Base-by-base conservation (phyloP, 768 basidiomycete genomes). In the Tricholoma sp. region DNA sequence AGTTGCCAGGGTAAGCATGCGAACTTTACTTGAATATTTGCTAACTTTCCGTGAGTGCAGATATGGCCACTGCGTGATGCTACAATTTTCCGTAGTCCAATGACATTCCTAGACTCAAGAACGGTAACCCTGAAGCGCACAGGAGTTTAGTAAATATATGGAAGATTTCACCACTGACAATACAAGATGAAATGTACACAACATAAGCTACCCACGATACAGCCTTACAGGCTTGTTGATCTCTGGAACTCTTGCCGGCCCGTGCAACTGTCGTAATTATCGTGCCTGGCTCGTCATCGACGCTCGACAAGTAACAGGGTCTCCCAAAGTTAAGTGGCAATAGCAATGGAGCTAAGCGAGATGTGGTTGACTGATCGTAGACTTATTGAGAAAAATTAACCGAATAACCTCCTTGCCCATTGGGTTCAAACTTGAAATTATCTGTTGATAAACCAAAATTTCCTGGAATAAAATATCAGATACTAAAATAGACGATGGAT, bases 401-500 rank as follows among this genome's bases (percentile, higher is more conserved):
- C 0, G 89, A 90, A 74, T 98, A 98, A 0, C 96, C 94, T n/a
- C 96, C 96, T 59, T 94, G 86, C 6, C 88, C 91, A 60, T 96
- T 95, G 15, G 92, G 92, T 57, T 86, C 86, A 65, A 99, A 92
- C 73, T 98, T 89, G 80, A 98, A 98, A 73, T 96, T 98, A 67
- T 98, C 87, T 0, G 95, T 98, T 12, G 89, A 94, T 60, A 98
- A 70, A 15, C 97, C 96, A 66, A 98, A 98, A 58, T 89, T 91
- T 3, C 93, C 92, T 95, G 61, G 13, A 10, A 42, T 15, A 49
- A 12, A 51, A 32, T 48, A 18, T 45, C 10, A 37, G 56, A 32
- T 53, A 52, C 20, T 28, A 45, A 9, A n/a, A 47, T 39, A 41
- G 11, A 34, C 18, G 11, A 32, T 42, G n/a, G 45, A 31, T 11